Conservation (phyloP, 2,329 filamentous ascomycete genomes). For the Cladosporium austrohemisphaericum region DNA sequence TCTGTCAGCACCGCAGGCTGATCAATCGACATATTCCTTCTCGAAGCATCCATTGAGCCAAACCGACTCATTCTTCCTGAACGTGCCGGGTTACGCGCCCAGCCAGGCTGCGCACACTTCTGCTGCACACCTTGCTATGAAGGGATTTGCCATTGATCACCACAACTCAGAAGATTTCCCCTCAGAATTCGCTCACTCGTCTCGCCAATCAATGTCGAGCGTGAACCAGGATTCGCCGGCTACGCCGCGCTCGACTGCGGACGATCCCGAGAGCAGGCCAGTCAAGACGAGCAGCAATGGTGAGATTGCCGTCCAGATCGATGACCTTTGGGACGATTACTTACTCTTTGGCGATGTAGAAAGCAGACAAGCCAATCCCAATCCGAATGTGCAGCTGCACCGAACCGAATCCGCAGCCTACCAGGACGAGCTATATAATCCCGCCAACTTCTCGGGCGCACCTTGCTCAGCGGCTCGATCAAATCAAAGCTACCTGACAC, state of each 20-base stretch:
- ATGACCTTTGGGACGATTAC: constrained; percentile 52
- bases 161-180: constrained; percentile 48
- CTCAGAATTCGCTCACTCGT: constrained; percentile 51
- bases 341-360: constrained; percentile 62
- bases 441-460: constrained; percentile 59
- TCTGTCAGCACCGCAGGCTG: constrained; percentile 29
- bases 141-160: constrained; percentile 54
- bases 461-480: constrained; percentile 55
- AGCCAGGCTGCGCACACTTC: constrained; percentile 33
- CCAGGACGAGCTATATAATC: constrained; percentile 79
- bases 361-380: constrained; percentile 49
- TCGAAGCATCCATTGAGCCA: constrained; percentile 54
- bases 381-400: constrained; percentile 66
- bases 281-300: constrained; percentile 52
- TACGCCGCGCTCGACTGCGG: constrained; percentile 53
- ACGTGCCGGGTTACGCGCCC: constrained; percentile 27
- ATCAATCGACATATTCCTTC: constrained; percentile 35
- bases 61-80: constrained; percentile 47
- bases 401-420: constrained; percentile 83
- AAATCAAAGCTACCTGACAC: constrained; percentile 54
- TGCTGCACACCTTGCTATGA: constrained; percentile 58
- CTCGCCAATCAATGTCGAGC: constrained; percentile 57
- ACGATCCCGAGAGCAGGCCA: constrained; percentile 49
- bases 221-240: constrained; percentile 59
- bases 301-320: constrained; percentile 40